phyloP scores from a whole-genome alignment of 2,329 filamentous ascomycete genomes.

The Blumeriella jaapii region DNA sequence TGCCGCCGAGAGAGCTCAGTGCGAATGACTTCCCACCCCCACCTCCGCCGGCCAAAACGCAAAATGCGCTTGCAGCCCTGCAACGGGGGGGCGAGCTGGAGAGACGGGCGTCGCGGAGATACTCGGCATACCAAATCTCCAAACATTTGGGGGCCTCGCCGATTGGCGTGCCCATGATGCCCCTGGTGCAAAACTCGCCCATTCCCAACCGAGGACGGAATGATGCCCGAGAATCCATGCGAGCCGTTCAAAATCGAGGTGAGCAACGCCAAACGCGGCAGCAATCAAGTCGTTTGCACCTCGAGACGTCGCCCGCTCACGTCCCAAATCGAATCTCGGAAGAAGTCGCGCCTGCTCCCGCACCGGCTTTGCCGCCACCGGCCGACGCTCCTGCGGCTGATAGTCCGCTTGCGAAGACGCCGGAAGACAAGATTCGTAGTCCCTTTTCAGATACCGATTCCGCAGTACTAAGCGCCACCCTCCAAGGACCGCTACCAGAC shows the following conservation, averaged over 20 bases:
- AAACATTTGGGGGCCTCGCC: slow-evolving; percentile 78
- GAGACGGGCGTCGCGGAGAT: slow-evolving; percentile 80
- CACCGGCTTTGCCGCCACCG: slow-evolving; percentile 27
- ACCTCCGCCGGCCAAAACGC: slow-evolving; percentile 70
- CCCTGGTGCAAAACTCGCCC: slow-evolving; percentile 72
- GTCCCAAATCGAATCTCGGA: slow-evolving; percentile 52
- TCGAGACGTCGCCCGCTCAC: slow-evolving; percentile 52
- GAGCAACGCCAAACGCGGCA: slow-evolving; percentile 39
- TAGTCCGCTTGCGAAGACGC: slow-evolving; percentile 35
- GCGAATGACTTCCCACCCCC: slow-evolving; percentile 59
- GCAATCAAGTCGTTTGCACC: slow-evolving; percentile 31
- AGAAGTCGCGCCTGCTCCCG: slow-evolving; percentile 20
- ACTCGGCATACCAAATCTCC: slow-evolving; percentile 93
- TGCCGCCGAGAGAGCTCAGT: slow-evolving; percentile 33
- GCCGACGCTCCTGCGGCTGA: slow-evolving; percentile 27
- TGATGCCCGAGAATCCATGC: slow-evolving; percentile 77
- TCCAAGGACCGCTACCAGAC: slow-evolving; percentile 46
- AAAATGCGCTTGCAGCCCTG: slow-evolving; percentile 81
- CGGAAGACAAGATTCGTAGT: slow-evolving; percentile 46
- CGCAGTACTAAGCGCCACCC: slow-evolving; percentile 40
- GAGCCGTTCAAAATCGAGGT: slow-evolving; percentile 50
- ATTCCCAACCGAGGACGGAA: slow-evolving; percentile 70
- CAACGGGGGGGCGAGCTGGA: slow-evolving; percentile 90
- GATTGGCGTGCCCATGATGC: slow-evolving; percentile 74
- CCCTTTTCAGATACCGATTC: slow-evolving; percentile 17